Evolutionary conservation across 768 basidiomycete genomes (phyloP).

Genomic region (Lactifluus volemus): DNA sequence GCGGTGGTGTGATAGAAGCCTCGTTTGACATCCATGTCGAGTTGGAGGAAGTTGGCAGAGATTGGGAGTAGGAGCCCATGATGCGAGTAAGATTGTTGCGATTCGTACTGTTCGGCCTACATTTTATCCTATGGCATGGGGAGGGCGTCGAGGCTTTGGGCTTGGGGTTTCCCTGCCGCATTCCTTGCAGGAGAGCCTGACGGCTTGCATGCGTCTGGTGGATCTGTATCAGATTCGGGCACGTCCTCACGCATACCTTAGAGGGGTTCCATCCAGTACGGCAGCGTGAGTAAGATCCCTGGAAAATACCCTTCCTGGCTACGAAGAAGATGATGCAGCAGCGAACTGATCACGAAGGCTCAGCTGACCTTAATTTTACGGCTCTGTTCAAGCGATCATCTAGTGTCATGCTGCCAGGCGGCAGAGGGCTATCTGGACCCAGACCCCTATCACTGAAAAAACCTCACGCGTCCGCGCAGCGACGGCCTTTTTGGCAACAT

Average conservation of each 20-base stretch:
- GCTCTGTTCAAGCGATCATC: not conserved
- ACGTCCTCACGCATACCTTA: no score
- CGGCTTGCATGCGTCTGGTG: no score
- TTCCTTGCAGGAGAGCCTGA: no score
- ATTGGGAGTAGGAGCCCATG: not conserved
- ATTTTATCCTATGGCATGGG: not conserved
- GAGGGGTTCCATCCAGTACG: no score
- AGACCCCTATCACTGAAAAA: not conserved
- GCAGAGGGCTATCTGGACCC: not conserved
- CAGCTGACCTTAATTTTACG: not conserved
- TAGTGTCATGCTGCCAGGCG: not conserved
- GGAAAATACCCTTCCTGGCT: not conserved
- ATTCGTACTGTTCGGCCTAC: not conserved
- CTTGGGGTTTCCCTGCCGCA: not conserved
- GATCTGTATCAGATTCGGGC: no score
- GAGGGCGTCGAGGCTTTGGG: not conserved
- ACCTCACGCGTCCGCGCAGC: no score
- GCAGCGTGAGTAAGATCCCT: not conserved
- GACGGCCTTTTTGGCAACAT: not conserved
- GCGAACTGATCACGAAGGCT: not conserved
- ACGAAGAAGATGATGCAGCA: not conserved
- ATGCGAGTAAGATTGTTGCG: not conserved
- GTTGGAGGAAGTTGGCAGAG: not conserved
- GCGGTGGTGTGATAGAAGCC: not conserved
- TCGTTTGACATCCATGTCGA: not conserved